A percentile compares a stretch with the other conserved stretches of the same genome.
Conservation (phyloP, 148 eudicot genomes). For the Rhododendron ovatum region DNA sequence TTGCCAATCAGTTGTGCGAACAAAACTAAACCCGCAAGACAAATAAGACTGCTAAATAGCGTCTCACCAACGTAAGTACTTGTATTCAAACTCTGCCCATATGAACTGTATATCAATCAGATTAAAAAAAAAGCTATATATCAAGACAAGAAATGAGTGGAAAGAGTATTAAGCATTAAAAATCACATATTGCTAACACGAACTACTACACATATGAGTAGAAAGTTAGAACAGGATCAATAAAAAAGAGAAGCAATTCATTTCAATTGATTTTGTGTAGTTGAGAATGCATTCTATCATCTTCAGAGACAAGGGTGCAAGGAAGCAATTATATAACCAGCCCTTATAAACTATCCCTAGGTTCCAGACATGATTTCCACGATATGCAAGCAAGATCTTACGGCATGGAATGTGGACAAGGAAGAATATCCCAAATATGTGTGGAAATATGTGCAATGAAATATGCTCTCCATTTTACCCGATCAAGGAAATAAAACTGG, state of each 20-base stretch:
- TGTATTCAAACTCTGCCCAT: constrained; percentile 61
- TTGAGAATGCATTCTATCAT: background rate
- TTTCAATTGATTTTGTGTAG: background rate
- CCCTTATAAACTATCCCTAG: background rate
- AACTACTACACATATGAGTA: background rate
- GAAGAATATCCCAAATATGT: background rate
- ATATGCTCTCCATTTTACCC: background rate
- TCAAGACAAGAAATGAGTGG: constrained; percentile 4
- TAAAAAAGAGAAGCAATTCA: background rate
- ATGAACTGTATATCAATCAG: constrained; percentile 50
- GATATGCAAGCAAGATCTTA: background rate
- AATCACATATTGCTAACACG: background rate
- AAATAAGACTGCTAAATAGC: constrained; percentile 50
- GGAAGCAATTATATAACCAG: background rate
- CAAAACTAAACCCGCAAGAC: constrained; percentile 65
- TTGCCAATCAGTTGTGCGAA: constrained; percentile 79
- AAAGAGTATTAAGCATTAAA: background rate
- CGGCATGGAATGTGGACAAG: background rate
- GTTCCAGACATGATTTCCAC: background rate
- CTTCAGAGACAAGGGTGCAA: background rate
- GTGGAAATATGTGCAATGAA: background rate
- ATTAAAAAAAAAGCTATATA: constrained; percentile 30
- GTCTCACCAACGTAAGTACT: constrained; percentile 55
- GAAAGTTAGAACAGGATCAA: background rate
- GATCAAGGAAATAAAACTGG: background rate